A percentile compares a stretch with the other conserved stretches of the same genome.
phyloP scores from a whole-genome alignment of 352 stramenopile species.

The Phytophthora chlamydospora region DNA sequence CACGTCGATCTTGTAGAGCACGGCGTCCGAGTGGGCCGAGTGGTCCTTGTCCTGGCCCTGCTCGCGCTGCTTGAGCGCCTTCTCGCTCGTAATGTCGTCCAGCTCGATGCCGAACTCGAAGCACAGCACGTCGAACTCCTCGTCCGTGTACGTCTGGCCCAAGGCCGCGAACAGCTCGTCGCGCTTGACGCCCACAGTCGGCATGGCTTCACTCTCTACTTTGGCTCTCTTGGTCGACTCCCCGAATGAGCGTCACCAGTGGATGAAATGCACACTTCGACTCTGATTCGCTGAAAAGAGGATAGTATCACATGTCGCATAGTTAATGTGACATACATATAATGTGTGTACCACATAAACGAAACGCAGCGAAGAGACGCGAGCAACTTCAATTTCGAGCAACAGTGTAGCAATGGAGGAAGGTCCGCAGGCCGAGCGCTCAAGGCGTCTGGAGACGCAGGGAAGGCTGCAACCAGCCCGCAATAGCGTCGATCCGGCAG shows the following conservation, averaged over 20 bases:
- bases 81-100: constrained; percentile 90
- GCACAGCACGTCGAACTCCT: constrained; percentile 99
- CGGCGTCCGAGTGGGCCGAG: constrained; percentile 77
- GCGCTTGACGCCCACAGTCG: constrained; percentile 97
- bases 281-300: constrained; percentile 12
- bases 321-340: neutral
- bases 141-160: constrained; percentile 96
- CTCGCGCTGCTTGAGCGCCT: constrained; percentile 87
- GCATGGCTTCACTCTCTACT: constrained; percentile 85
- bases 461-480: constrained; percentile 11
- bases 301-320: constrained; percentile 6
- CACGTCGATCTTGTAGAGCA: constrained; percentile 99
- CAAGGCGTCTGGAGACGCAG: constrained; percentile 40
- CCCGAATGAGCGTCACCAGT: constrained; percentile 32
- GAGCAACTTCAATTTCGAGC: constrained; percentile 21
- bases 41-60: constrained; percentile 70
- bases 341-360: constrained; percentile 3
- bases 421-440: constrained; percentile 42
- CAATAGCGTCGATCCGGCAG: neutral
- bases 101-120: constrained; percentile 99
- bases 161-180: constrained; percentile 97
- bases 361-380: constrained; percentile 21
- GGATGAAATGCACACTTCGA: constrained; percentile 6
- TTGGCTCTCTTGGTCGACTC: constrained; percentile 13
- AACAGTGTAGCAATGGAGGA: constrained; percentile 11